phyloP scores from a whole-genome alignment of 208 protist species.

The Trypanosoma avium region DNA sequence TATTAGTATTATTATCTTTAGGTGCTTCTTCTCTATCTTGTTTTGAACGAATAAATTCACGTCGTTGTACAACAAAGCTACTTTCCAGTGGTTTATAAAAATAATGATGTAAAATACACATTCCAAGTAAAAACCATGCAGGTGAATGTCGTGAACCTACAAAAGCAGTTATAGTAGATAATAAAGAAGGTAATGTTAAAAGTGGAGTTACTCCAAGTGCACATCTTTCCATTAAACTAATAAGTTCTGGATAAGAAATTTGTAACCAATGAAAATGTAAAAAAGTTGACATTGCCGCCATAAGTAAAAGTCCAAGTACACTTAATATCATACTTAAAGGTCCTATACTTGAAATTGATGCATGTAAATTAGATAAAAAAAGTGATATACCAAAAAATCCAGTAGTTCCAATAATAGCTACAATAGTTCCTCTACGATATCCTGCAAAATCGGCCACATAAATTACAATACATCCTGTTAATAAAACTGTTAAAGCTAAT shows the following conservation, averaged over 20 bases:
- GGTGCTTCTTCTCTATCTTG: not conserved
- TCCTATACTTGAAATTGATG: slow-evolving; percentile 48
- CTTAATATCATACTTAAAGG: slow-evolving; percentile 68
- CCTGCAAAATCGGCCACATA: slow-evolving; percentile 84
- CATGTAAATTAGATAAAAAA: slow-evolving; percentile 73
- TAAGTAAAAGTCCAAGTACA: slow-evolving; percentile 38
- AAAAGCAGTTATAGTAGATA: slow-evolving; percentile 62
- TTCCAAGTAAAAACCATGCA: slow-evolving; percentile 48
- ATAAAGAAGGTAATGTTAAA: slow-evolving; percentile 61
- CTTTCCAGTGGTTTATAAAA: slow-evolving; percentile 80
- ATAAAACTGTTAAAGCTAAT: slow-evolving; percentile 56
- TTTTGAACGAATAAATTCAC: not conserved
- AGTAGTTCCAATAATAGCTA: slow-evolving; percentile 46
- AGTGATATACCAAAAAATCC: slow-evolving; percentile 47
- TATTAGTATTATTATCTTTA: not conserved
- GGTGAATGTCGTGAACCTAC: slow-evolving; percentile 68
- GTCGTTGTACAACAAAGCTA: slow-evolving; percentile 58
- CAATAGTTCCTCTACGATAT: slow-evolving; percentile 54
- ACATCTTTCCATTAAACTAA: slow-evolving; percentile 65
- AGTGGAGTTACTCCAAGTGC: slow-evolving; percentile 65
- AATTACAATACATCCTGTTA: slow-evolving; percentile 58
- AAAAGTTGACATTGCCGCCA: slow-evolving; percentile 39
- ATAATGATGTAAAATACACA: slow-evolving; percentile 64
- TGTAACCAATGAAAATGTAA: slow-evolving; percentile 89
- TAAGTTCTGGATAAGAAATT: slow-evolving; percentile 60